Base-by-base conservation (phyloP, 2,329 filamentous ascomycete species). In the Pseudogymnoascus sp. region DNA sequence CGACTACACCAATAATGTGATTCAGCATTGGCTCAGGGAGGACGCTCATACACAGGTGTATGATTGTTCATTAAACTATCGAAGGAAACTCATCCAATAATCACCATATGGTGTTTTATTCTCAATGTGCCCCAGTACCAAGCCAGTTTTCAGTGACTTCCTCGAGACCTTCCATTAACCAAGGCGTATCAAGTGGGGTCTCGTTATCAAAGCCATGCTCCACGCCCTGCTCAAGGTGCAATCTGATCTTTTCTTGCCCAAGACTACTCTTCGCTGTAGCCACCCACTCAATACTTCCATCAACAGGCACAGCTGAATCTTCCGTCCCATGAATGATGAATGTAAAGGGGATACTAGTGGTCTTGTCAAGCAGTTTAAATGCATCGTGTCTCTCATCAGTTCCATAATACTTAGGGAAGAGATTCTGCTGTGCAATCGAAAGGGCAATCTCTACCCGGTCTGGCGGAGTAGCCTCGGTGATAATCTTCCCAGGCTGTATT, bases 261-360 rank as follows among this genome's bases (percentile, higher is more conserved):
- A 68, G 65, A 38, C 62, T 66, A 25, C 37, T 38, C 20, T 62
- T 60, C 62, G 62, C 65, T 2, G 25, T 41, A 8, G 59, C 61
- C 4, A 63, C 58, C 61, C 67, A 68, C 22, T 59, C 58, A 4
- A 37, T 54, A 1, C 54, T 59, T 16, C 65, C 57, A 14, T 62
- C 60, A 32, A 35, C 58, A 2, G 66, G 67, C 6, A 67, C 66
- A 37, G 63, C 65, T 20, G 43, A 60, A 47, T 68, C 67, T 3
- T 64, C 61, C 5, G 16, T 62, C 2, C 66, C 65, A 64, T 68
- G 64, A n/a, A 65, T 37, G 2, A 63, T 5, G 14, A 62, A 63
- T 25, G 65, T 58, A 41, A 59, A 65, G 6, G 66, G 66, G 5
- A 61, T 50, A 14, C 20, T 50, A 47, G 18, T 59, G 20, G 59